These are phyloP conservation scores for Penicillium fimorum DNA, from an alignment of 495 filamentous ascomycete genomes.

Conservation along the genomic window DNA sequence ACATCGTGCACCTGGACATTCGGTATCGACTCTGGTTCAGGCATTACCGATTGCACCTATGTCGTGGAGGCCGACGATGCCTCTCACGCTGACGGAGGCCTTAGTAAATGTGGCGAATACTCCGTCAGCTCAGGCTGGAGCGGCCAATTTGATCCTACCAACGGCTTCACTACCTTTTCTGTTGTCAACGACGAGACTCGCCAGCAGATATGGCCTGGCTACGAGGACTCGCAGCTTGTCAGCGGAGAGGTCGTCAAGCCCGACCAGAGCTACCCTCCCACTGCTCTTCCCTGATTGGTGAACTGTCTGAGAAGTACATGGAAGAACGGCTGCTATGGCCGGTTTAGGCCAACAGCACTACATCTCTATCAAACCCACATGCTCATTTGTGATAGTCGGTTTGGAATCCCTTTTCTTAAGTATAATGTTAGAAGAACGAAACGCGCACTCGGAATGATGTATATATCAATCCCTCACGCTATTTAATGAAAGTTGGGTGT, in stretches of 20 bases:
- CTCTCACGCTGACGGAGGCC: constrained; percentile 38
- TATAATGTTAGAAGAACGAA: not conserved
- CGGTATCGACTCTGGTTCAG: constrained; percentile 40
- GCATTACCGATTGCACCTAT: constrained; percentile 35
- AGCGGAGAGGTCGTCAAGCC: constrained; percentile 49
- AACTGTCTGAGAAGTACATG: not conserved
- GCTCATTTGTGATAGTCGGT: not conserved
- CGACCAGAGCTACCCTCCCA: constrained; percentile 54
- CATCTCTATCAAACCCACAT: not conserved
- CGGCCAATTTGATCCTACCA: constrained; percentile 50
- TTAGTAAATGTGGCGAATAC: constrained; percentile 45
- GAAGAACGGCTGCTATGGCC: not conserved
- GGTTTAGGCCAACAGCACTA: not conserved
- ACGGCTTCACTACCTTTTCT: constrained; percentile 54
- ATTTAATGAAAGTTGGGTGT: not conserved
- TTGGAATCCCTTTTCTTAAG: not conserved
- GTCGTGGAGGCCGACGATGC: constrained; percentile 42
- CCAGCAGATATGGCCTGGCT: constrained; percentile 50
- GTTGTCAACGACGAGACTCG: constrained; percentile 36
- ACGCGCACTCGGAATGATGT: not conserved
- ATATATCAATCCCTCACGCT: not conserved
- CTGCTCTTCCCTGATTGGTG: constrained; percentile 31
- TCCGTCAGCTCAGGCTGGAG: constrained; percentile 56
- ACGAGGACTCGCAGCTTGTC: constrained; percentile 45
- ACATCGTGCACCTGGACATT: constrained; percentile 50